phyloP scores from a whole-genome alignment of 1,284 basidiomycete genomes.

The Gomphus sp. region DNA sequence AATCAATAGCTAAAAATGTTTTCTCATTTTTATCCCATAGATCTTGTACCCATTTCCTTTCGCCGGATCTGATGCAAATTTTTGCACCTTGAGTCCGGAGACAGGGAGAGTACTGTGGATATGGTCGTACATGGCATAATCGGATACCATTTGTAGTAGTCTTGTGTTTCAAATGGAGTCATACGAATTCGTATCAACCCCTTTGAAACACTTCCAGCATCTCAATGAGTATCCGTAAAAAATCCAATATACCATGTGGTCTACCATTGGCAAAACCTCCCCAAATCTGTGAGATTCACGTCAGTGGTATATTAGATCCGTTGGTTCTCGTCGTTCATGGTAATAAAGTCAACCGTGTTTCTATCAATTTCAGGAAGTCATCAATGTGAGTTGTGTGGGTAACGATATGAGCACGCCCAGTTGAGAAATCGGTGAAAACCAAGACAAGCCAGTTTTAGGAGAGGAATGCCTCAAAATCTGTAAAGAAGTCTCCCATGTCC shows the following conservation, averaged over 20 bases:
- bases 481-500: slow-evolving; percentile 75
- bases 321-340: neutral
- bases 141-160: slow-evolving; percentile 60
- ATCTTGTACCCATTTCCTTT: slow-evolving; percentile 54
- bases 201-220: neutral
- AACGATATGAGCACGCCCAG: slow-evolving; percentile 71
- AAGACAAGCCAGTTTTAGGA: slow-evolving; percentile 82
- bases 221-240: neutral
- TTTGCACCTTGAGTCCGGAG: slow-evolving; percentile 58
- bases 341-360: slow-evolving; percentile 43
- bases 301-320: neutral
- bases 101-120: slow-evolving; percentile 66
- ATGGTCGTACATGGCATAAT: slow-evolving; percentile 65
- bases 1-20: slow-evolving; percentile 67
- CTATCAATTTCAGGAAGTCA: slow-evolving; percentile 72
- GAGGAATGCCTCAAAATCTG: slow-evolving; percentile 74
- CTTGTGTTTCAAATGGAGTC: slow-evolving; percentile 58
- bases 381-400: slow-evolving; percentile 62
- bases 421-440: slow-evolving; percentile 63
- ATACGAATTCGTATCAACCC: slow-evolving; percentile 19
- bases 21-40: slow-evolving; percentile 66
- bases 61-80: slow-evolving; percentile 57
- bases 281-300: slow-evolving; percentile 44
- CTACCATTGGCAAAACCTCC: slow-evolving; percentile 58
- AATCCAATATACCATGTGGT: slow-evolving; percentile 46